phyloP scores from a whole-genome alignment of 495 filamentous ascomycete genomes.

The Chaetomidium leptoderma region DNA sequence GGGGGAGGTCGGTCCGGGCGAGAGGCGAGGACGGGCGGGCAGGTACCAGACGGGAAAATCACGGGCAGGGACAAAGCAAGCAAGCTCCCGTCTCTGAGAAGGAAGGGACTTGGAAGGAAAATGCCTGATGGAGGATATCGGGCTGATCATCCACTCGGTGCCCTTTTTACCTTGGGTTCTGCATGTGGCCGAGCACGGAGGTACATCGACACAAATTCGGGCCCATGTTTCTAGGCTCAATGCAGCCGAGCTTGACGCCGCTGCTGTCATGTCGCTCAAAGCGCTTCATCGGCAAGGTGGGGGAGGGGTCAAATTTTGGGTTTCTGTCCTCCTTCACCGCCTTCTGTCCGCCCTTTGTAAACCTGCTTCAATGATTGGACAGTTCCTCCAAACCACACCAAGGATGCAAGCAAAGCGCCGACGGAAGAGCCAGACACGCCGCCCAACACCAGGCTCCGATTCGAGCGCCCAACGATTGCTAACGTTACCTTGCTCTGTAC shows the following conservation, averaged over 20 bases:
- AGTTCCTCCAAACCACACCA: neutral
- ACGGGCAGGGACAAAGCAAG: slow-evolving; percentile 1
- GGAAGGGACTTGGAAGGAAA: slow-evolving; percentile 4
- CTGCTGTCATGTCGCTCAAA: neutral
- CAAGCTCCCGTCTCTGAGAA: neutral
- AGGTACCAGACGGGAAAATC: neutral
- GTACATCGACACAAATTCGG: neutral
- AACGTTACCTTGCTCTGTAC: too few relatives aligned
- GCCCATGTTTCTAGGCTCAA: neutral
- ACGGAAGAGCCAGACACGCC: too few relatives aligned
- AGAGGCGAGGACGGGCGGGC: neutral
- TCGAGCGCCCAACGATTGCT: slow-evolving; percentile 1
- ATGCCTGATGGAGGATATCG: neutral
- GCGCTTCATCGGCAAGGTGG: slow-evolving; percentile 11
- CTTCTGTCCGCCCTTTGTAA: slow-evolving; percentile 1
- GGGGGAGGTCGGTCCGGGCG: slow-evolving; percentile 16
- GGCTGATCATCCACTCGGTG: slow-evolving; percentile 7
- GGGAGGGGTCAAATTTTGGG: slow-evolving; percentile 14
- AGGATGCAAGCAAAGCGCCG: too few relatives aligned
- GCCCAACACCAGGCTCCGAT: neutral
- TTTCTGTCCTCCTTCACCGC: slow-evolving; percentile 17
- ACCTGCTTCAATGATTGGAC: neutral
- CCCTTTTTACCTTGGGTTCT: neutral
- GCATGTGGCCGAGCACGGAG: slow-evolving; percentile 15
- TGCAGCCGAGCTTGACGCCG: neutral